These are phyloP conservation scores for Lotus japonicus DNA, from an alignment of 306 rosid genomes.

Conservation along the genomic window DNA sequence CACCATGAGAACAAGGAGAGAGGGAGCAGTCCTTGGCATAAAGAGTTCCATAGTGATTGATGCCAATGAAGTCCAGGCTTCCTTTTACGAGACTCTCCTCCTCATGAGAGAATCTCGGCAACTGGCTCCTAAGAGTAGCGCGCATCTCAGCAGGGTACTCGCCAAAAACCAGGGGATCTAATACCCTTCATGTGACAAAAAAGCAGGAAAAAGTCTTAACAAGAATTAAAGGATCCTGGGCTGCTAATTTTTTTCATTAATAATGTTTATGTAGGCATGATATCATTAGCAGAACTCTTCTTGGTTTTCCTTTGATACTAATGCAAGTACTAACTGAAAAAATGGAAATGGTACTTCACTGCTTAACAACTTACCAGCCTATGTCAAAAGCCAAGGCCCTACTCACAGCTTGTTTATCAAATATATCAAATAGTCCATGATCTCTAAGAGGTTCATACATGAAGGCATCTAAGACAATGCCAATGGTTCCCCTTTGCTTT, in stretches of 20 bases:
- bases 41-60: slow-evolving; percentile 49
- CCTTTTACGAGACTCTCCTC: slow-evolving; percentile 43
- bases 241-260: neutral
- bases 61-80: slow-evolving; percentile 53
- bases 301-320: neutral
- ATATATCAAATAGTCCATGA: too few relatives aligned
- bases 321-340: neutral
- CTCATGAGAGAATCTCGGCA: slow-evolving; percentile 39
- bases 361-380: slow-evolving; percentile 37
- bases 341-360: neutral
- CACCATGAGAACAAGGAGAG: slow-evolving; percentile 29
- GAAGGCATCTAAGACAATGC: slow-evolving; percentile 18
- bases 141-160: slow-evolving; percentile 61
- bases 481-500: slow-evolving; percentile 49
- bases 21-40: slow-evolving; percentile 49
- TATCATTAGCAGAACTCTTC: neutral
- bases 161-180: slow-evolving; percentile 53
- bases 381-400: slow-evolving; percentile 48
- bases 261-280: neutral
- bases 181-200: slow-evolving; percentile 25
- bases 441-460: slow-evolving; percentile 62
- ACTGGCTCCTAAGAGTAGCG: slow-evolving; percentile 31
- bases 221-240: neutral
- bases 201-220: neutral
- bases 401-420: slow-evolving; percentile 35